Evolutionary conservation across 106 monocot species (phyloP), one percentile per base, ranked within the genome.

Genomic region (Triglochin maritima): DNA sequence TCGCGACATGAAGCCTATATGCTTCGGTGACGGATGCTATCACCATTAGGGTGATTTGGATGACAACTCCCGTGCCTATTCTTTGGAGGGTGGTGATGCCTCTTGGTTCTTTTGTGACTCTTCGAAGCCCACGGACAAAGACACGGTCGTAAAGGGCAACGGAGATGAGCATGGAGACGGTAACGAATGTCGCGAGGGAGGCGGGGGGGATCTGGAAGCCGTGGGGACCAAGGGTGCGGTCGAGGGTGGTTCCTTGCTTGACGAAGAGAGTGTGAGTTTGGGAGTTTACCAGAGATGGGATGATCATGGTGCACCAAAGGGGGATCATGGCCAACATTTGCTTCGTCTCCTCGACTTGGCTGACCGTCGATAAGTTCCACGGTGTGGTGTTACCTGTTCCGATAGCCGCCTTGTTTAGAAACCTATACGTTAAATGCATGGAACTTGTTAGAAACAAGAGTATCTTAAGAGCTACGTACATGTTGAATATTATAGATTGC

Each of bases 341-440:
- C 63, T 89, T 89, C 10, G 88, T 82, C 75, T 89, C 85, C 59
- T 89, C 88, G 15, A 85, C 82, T 15, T 80, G 75, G 10, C 80
- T 89, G 12, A 85, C 72, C 3, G 80, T 43, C 68, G 80, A 80
- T 44, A 81, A 47, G 4, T 42, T 58, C 86, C 89, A 83, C n/a
- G 4, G 54, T 55, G 6, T 43, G 2, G 57, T 58, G 5, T 59
- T 17, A 2, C 62, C 62, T 0, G 46, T 57, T 53, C 48, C 69
- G 3, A 90, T 81, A 9, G 89, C 86, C 7, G 89, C 89, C 65
- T 64, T 86, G 67, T 81, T 76, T 3, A 90, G 75, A 56, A 76
- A 83, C 49, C 85, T 85, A 65, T 9, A 29, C 29, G 29, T 29
- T 29, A 29, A 60, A 41, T 9, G 41, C 60, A 60, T 60, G 15